Conservation (phyloP, 1,284 basidiomycete genomes). For the Limonomyces culmigenus region DNA sequence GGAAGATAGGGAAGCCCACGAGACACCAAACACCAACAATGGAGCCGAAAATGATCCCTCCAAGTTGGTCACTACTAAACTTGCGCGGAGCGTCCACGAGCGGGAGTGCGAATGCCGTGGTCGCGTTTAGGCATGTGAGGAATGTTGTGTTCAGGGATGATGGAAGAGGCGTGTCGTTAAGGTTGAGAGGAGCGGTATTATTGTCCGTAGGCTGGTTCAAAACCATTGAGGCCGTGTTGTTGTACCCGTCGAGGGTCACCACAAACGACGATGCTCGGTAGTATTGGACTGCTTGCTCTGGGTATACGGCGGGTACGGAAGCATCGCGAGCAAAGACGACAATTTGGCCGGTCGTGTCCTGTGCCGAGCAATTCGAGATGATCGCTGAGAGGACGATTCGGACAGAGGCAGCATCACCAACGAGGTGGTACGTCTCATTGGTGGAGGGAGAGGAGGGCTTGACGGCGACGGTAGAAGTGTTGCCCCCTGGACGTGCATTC, state of each 20-base stretch:
- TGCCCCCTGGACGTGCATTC: neutral
- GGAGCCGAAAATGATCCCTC: too few relatives aligned
- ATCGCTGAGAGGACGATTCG: neutral
- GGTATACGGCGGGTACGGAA: conserved; percentile 1
- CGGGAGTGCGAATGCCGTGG: conserved; percentile 11
- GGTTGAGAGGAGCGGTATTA: conserved; percentile 4
- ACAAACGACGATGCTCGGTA: conserved; percentile 9
- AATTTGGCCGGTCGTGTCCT: neutral
- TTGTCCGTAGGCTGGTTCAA: conserved; percentile 7
- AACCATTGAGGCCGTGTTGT: conserved; percentile 3
- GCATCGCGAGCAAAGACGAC: neutral
- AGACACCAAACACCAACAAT: too few relatives aligned
- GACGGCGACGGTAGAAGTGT: conserved; percentile 1
- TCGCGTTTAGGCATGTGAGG: conserved; percentile 15
- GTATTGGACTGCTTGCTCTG: conserved; percentile 9
- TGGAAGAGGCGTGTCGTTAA: conserved; percentile 13
- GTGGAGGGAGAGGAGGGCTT: neutral
- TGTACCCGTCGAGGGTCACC: conserved; percentile 5
- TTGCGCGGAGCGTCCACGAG: too few relatives aligned
- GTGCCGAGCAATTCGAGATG: neutral
- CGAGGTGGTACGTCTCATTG: neutral
- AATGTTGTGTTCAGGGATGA: conserved; percentile 14
- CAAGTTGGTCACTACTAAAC: too few relatives aligned
- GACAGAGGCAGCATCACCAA: neutral
- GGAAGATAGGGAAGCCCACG: too few relatives aligned